Conservation (phyloP, 1,284 basidiomycete species). For the Laetiporus sulphureus region DNA sequence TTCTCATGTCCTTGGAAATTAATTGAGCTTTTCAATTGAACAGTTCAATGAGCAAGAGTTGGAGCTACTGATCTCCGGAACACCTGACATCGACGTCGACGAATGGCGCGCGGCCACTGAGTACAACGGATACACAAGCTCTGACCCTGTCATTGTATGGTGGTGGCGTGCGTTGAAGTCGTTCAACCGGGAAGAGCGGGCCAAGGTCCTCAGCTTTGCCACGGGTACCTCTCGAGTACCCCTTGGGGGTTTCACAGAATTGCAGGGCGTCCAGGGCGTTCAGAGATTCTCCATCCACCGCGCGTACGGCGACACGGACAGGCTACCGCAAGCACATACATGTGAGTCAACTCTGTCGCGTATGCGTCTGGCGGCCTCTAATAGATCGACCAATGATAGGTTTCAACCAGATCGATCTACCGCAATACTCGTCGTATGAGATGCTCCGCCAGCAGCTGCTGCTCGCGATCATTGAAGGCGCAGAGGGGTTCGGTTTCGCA, state of each 20-base stretch:
- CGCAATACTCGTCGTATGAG: slow-evolving; percentile 90
- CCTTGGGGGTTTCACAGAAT: slow-evolving; percentile 85
- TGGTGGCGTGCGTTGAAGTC: slow-evolving; percentile 99
- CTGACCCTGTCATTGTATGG: slow-evolving; percentile 95
- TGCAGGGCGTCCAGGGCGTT: slow-evolving; percentile 91
- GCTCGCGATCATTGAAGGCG: slow-evolving; percentile 90
- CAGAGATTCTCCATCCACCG: slow-evolving; percentile 97
- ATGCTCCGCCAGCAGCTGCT: slow-evolving; percentile 85
- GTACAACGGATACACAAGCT: slow-evolving; percentile 80
- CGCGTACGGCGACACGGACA: slow-evolving; percentile 80
- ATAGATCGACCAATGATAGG: no score
- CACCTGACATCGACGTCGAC: slow-evolving; percentile 98
- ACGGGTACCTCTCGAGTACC: slow-evolving; percentile 95
- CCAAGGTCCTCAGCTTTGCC: slow-evolving; percentile 95
- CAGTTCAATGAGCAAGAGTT: slow-evolving; percentile 98
- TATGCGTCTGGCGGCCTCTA: no score
- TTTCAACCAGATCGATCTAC: slow-evolving; percentile 85
- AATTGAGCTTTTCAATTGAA: no score
- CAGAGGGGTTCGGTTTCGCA: slow-evolving; percentile 87
- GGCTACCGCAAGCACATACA: slow-evolving; percentile 87
- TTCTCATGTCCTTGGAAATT: no score
- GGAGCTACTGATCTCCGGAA: slow-evolving; percentile 94
- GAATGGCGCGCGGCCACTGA: slow-evolving; percentile 96
- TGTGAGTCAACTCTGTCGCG: no score
- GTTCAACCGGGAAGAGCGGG: slow-evolving; percentile 94